Evolutionary conservation across 2,329 filamentous ascomycete genomes (phyloP).

Genomic region (Trichoderma sp.): DNA sequence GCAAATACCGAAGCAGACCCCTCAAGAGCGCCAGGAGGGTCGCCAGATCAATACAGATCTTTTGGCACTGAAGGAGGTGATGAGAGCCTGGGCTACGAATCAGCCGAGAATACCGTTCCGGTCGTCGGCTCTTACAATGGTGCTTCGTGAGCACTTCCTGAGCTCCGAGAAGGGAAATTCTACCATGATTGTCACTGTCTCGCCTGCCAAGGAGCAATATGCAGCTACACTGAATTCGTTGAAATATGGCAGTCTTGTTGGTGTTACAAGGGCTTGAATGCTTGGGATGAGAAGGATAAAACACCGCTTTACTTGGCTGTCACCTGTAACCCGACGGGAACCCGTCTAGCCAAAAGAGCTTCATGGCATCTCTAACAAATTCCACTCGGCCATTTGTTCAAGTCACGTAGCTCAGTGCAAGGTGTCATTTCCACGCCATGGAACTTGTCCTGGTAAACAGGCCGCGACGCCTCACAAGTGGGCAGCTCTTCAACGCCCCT

Average conservation of each 20-base stretch:
- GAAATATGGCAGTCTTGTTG: not conserved
- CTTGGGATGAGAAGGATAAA: no score
- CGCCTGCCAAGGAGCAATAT: not conserved
- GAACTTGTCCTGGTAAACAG: no score
- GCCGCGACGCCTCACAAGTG: no score
- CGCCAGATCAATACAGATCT: not conserved
- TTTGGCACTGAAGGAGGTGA: not conserved
- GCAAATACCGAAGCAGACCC: not conserved
- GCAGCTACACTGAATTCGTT: not conserved
- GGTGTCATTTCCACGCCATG: no score
- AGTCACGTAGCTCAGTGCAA: no score
- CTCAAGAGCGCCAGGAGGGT: constrained; percentile 1
- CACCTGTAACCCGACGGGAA: no score
- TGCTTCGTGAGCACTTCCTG: not conserved
- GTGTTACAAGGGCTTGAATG: not conserved
- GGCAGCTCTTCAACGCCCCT: no score
- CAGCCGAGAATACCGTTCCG: not conserved
- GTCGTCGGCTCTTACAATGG: not conserved
- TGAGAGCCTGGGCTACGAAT: not conserved
- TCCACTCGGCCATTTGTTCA: no score
- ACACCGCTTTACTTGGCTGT: no score
- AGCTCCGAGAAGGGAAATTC: not conserved
- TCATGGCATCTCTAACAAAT: no score
- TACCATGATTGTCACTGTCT: not conserved
- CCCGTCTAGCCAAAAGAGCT: no score